Base-by-base conservation (phyloP, 306 rosid species). In the Bauhinia variegata region DNA sequence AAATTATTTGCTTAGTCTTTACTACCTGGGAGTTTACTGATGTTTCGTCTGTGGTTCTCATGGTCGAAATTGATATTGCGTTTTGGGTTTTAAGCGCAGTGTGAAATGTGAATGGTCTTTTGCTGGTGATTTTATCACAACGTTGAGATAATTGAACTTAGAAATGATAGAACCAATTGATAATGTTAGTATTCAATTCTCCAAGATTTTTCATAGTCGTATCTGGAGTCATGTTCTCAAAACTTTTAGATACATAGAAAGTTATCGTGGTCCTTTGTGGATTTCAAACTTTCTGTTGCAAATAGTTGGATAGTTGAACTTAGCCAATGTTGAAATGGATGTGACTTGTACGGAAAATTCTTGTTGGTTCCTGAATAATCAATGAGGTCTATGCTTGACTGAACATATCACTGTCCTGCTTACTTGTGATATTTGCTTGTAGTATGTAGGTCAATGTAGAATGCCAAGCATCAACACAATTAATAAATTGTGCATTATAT, bases 381-480 rank as follows among this genome's bases (percentile, higher is more conserved):
- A 11, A 36, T 49, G 41, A 32, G 57, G 46, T 42, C 3, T 9
- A 4, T 69, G 38, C 15, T 54, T 37, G 54, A 19, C 16, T 61
- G 10, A 44, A 28, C 37, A 36, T 8, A 62, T 32, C n/a, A 11
- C 12, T 58, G 30, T 31, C 39, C 15, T n/a, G 11, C 57, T 7
- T 19, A 38, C 73, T 74, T 6, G 8, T 46, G 36, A 8, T 31
- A 19, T 60, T 39, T 72, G 31, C 33, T 18, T 78, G 49, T 65
- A 16, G 34, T 44, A 54, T 46, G 53, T 44, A 34, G 44, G n/a
- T 53, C 23, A 36, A 61, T 30, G 11, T 68, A 44, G 32, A 68
- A 54, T 32, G 42, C 51, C 13, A 9, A 51, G 54, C 62, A 59
- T 33, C 11, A 3, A 17, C 46, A 6, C 32, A 48, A 49, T 64